Conservation (phyloP, 306 rosid genomes). For the Dalbergia cultrata region DNA sequence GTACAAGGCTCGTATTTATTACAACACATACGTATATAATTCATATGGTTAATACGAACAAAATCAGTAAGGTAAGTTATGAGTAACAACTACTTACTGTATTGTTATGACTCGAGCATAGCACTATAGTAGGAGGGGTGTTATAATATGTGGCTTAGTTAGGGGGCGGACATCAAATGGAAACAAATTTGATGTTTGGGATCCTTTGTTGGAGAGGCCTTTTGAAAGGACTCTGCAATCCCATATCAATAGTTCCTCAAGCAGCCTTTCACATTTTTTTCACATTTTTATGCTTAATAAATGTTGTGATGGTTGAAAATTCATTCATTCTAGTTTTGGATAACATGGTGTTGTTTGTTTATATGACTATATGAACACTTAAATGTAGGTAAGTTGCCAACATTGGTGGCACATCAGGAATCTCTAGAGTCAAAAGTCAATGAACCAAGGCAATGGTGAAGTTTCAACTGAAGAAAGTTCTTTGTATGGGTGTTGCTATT, state of each 20-base stretch:
- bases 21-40: too few relatives aligned
- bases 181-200: conserved; percentile 1
- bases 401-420: conserved; percentile 73
- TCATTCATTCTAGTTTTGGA: conserved; percentile 7
- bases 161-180: conserved; percentile 42
- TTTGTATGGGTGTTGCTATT: conserved; percentile 77
- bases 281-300: background rate
- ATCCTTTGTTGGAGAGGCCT: conserved; percentile 30
- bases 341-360: background rate
- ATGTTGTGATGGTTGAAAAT: background rate
- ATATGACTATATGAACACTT: background rate
- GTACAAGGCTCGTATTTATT: too few relatives aligned
- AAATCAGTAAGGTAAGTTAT: too few relatives aligned
- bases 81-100: too few relatives aligned
- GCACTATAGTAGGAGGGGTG: too few relatives aligned
- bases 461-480: conserved; percentile 76
- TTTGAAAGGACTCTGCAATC: conserved; percentile 31
- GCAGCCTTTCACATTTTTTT: conserved; percentile 12
- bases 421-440: conserved; percentile 69
- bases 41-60: too few relatives aligned
- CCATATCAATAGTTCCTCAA: background rate
- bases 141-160: conserved; percentile 48
- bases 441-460: conserved; percentile 72
- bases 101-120: too few relatives aligned
- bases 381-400: conserved; percentile 68